Evolutionary conservation across 805 yeast genomes (phyloP), one percentile per base, ranked within the genome.

Genomic region (Cyberlindnera petersonii): DNA sequence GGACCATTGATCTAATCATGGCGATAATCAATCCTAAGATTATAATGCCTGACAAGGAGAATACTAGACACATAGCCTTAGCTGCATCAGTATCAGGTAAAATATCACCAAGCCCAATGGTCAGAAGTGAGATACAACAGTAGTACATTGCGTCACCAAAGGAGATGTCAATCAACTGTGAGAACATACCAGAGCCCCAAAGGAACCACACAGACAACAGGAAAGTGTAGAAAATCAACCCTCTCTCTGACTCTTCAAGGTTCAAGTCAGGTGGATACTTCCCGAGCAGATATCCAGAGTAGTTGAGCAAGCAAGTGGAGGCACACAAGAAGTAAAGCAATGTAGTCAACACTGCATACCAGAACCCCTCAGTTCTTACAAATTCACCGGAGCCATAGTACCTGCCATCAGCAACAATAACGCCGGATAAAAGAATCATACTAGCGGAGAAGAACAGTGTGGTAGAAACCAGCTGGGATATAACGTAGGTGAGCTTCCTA

Each of bases 91-190:
- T 59, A 0, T 41, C 26, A 0, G 95, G 89, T 0, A 71, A 64
- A 24, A 82, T 68, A 50, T 84, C 93, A 26, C 96, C 96, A 14
- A 81, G 65, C 0, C 96, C 96, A 21, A 88, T 73, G 2, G 96
- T 88, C 33, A 85, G 64, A 27, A 82, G 64, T 0, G 94, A 79
- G 1, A 84, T 87, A 9, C 75, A 73, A 50, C 87, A 78, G 56
- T 73, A 86, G 55, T 85, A 87, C 32, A 86, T 56, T 0, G 85
- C 77, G n/a, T 77, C 69, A 0, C 88, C 87, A 55, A 72, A 84
- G 1, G 71, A 64, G 29, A 38, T 24, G 29, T 65, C 56, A 27
- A 77, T 47, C 32, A 79, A 40, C 4, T 61, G 50, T 1, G 75
- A 65, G 48, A 77, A 78, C 50, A 77, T 56, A 2, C 75, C 82